phyloP scores from a whole-genome alignment of 345 rosid species.

The Geranium brycei region DNA sequence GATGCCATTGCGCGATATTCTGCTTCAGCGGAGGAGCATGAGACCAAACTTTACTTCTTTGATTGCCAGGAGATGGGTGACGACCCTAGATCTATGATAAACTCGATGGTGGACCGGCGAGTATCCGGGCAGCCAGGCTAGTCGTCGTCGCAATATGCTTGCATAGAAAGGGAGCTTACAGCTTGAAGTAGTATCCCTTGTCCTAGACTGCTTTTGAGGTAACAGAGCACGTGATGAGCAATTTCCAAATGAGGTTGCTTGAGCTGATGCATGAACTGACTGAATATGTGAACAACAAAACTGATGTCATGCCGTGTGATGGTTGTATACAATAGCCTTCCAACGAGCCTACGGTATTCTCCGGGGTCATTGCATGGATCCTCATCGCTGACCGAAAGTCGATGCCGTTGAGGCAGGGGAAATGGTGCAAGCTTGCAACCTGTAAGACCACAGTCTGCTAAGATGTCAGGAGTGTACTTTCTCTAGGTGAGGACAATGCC shows the following conservation, averaged over 20 bases:
- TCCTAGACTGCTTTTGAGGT: background rate
- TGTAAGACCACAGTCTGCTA: background rate
- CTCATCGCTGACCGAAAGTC: no score
- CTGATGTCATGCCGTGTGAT: background rate
- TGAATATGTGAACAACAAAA: background rate
- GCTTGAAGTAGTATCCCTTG: background rate
- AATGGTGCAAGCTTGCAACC: background rate
- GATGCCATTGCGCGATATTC: no score
- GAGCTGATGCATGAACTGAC: slow-evolving; percentile 3
- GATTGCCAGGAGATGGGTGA: no score
- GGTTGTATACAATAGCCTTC: background rate
- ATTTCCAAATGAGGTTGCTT: background rate
- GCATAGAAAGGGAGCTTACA: background rate
- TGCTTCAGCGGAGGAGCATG: no score
- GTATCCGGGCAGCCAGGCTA: background rate
- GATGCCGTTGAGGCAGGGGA: background rate
- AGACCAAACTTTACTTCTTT: no score
- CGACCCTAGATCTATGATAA: background rate
- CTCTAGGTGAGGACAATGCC: background rate
- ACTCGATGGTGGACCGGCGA: background rate
- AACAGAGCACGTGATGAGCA: background rate
- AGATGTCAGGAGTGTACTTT: background rate
- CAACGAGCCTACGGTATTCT: no score
- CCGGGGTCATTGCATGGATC: no score
- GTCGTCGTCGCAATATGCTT: background rate